Base-by-base conservation (phyloP, 805 yeast genomes). In the Wickerhamiella cacticola region DNA sequence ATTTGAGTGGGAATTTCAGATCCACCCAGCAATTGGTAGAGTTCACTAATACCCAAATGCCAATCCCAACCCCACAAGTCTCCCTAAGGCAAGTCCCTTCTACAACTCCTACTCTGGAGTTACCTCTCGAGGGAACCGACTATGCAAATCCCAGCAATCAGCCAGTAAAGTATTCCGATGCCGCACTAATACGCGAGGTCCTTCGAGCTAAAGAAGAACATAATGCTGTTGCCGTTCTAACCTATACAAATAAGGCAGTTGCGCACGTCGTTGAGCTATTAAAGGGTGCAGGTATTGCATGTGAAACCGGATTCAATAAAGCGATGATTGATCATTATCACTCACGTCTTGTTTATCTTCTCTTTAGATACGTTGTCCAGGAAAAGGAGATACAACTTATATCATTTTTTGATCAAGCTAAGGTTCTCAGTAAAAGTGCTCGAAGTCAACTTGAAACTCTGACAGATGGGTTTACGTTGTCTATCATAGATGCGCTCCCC, bases 1-100 rank as follows among this genome's bases (percentile, higher is more conserved):
- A 69, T 8, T 67, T 89, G 42, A 70, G 71, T 21, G 76, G 80
- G 52, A 89, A 87, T 60, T 92, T 89, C 61, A 70, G 97, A 46
- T 86, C 96, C 0, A 78, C 95, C 0, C 67, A 71, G 33, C 73
- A 69, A 23, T 81, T 89, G 24, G 63, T 89, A 9, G 63, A 72
- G 23, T 58, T 79, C 5, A 80, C 95, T 9, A 31, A 33, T 16
- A 8, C 18, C 85, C 81, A 54, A 54, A 62, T 0, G 61, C 46
- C 39, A 4, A 18, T 12, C 13, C 6, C 15, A 29, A 4, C 31
- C 22, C 22, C 25, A 7, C 46, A 18, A 22, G 35, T 23, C 18
- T 29, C 46, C 6, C n/a, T 16, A 8, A 22, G 29, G n/a, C 36
- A n/a, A n/a, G n/a, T n/a, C n/a, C n/a, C n/a, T n/a, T n/a, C n/a